Base-by-base conservation (phyloP, 768 basidiomycete species). In the Hericium coralloides region DNA sequence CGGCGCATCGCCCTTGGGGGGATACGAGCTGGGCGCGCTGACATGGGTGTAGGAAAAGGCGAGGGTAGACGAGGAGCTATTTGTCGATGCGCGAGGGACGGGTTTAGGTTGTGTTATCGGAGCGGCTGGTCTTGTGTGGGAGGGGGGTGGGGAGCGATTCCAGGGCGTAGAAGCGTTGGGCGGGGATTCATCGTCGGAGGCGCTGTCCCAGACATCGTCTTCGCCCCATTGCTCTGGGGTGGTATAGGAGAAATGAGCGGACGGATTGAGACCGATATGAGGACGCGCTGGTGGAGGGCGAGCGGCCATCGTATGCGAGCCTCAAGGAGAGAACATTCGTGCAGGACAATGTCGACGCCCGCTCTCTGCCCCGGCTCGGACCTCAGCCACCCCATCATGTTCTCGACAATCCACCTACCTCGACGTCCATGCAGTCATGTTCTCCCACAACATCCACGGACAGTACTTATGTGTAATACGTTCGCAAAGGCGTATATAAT, bases 141-240 rank as follows among this genome's bases (percentile, higher is more conserved):
- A 17, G 4, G 57, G 18, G 18, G 58, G 57, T 17, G 26, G 55
- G 12, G 62, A 48, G n/a, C 55, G 59, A 38, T 23, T 45, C 62
- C 62, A 61, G 48, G 38, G 25, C 17, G 60, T 37, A 17, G 52
- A 56, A 5, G 59, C 26, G 37, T 57, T 55, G n/a, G 62, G 52
- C 2, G 36, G 49, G 2, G 62, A 63, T 53, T 63, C 62, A 49
- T 63, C 66, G 56, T 71, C 69, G n/a, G 70, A 70, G 45, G 63
- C 60, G 45, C 66, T 67, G 55, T 70, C 70, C 70, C 70, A 71
- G 18, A 66, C 68, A 60, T 70, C 70, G 56, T 70, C 70, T n/a
- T 69, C 68, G 14, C 56, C 67, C 65, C 69, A 64, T 49, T 45
- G 43, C 9, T 69, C 68, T 12, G 59, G 49, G 22, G 23, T 52